phyloP scores from a whole-genome alignment of 2,329 filamentous ascomycete species.

The Lomentospora prolificans region DNA sequence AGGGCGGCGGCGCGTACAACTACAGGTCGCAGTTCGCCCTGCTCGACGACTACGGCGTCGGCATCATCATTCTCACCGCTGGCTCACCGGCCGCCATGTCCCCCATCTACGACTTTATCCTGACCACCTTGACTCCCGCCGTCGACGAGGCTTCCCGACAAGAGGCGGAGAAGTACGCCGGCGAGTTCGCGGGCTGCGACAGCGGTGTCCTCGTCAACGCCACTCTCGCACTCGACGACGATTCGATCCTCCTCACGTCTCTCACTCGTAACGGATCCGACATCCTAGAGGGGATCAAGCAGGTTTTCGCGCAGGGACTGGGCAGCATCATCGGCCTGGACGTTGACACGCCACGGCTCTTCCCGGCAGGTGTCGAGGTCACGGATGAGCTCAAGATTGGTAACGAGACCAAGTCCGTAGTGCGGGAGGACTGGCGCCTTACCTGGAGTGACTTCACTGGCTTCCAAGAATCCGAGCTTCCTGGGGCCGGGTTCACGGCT shows the following conservation, averaged over 20 bases:
- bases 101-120: slow-evolving; percentile 18
- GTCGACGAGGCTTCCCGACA: slow-evolving; percentile 19
- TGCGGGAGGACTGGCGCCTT: slow-evolving; percentile 18
- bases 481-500: slow-evolving; percentile 13
- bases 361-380: slow-evolving; percentile 16
- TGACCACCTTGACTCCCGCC: slow-evolving; percentile 18
- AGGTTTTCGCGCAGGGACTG: slow-evolving; percentile 17
- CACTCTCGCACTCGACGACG: slow-evolving; percentile 15
- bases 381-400: slow-evolving; percentile 6
- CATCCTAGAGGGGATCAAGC: slow-evolving; percentile 12
- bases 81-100: slow-evolving; percentile 19
- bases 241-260: slow-evolving; percentile 17
- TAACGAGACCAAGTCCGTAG: slow-evolving; percentile 9
- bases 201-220: slow-evolving; percentile 11
- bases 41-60: slow-evolving; percentile 26
- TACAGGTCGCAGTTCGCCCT: slow-evolving; percentile 25
- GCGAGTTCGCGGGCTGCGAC: slow-evolving; percentile 6
- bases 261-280: slow-evolving; percentile 16
- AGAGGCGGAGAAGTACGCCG: slow-evolving; percentile 17
- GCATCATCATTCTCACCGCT: slow-evolving; percentile 20
- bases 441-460: slow-evolving; percentile 16
- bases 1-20: slow-evolving; percentile 22
- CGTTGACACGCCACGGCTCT: slow-evolving; percentile 15
- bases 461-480: slow-evolving; percentile 17
- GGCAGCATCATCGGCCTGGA: slow-evolving; percentile 15